phyloP scores from a whole-genome alignment of 129 eudicot genomes.

The Smallanthus sonchifolius region DNA sequence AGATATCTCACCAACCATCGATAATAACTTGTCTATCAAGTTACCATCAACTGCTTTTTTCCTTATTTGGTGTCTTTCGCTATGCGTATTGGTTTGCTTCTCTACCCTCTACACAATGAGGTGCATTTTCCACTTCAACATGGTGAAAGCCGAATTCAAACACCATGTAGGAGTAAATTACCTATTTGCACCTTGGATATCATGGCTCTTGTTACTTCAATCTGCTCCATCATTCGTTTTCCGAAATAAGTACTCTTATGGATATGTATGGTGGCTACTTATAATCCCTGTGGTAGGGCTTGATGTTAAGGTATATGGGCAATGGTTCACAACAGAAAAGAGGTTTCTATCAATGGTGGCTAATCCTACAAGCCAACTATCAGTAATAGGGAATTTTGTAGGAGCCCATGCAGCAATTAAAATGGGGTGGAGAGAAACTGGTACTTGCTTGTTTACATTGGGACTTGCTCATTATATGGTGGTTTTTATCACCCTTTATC shows the following conservation, averaged over 20 bases:
- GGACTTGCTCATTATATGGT: conserved; percentile 75
- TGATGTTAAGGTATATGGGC: conserved; percentile 81
- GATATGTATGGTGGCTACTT: conserved; percentile 45
- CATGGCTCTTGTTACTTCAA: conserved; percentile 66
- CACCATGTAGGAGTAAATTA: conserved; percentile 65
- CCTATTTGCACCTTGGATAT: conserved; percentile 77
- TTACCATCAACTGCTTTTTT: conserved; percentile 52
- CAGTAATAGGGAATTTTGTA: conserved; percentile 72
- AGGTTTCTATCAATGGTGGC: conserved; percentile 66
- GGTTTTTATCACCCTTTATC: conserved; percentile 74
- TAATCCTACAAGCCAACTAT: conserved; percentile 75
- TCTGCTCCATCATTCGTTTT: conserved; percentile 30
- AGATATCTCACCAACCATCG: conserved; percentile 21
- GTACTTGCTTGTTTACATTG: conserved; percentile 54
- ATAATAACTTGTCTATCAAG: conserved; percentile 14
- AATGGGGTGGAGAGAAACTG: conserved; percentile 79
- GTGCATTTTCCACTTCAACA: conserved; percentile 47
- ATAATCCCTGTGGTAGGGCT: conserved; percentile 51
- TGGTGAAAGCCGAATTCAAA: conserved; percentile 56
- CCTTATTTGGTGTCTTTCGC: conserved; percentile 55
- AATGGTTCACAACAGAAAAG: conserved; percentile 78
- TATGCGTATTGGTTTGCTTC: conserved; percentile 31
- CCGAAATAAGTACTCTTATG: conserved; percentile 17
- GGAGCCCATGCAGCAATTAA: conserved; percentile 64
- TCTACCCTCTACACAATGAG: conserved; percentile 54